phyloP scores from a whole-genome alignment of 805 yeast species.

The Hanseniaspora lindneri region DNA sequence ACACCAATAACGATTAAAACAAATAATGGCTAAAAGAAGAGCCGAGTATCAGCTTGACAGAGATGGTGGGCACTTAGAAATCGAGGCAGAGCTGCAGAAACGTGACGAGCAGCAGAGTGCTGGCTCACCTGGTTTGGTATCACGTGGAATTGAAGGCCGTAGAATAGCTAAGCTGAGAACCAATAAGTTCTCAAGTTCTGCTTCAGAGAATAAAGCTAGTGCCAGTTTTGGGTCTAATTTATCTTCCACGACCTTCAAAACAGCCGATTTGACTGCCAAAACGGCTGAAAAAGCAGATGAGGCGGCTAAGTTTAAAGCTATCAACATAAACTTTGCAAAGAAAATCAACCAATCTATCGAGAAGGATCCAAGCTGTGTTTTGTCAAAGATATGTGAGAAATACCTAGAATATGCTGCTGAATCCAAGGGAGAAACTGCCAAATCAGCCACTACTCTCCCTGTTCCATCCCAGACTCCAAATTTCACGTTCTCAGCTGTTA shows the following conservation, averaged over 20 bases:
- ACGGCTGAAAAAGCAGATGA: constrained; percentile 24
- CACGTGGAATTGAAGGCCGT: constrained; percentile 54
- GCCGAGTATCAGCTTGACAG: constrained; percentile 55
- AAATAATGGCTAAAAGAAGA: constrained; percentile 51
- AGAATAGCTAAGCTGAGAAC: constrained; percentile 52
- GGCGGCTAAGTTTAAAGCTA: constrained; percentile 46
- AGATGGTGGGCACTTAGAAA: constrained; percentile 31
- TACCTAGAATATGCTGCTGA: constrained; percentile 38
- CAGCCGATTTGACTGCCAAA: neutral
- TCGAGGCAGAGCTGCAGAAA: constrained; percentile 23
- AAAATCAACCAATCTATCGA: constrained; percentile 35
- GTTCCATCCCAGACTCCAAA: neutral
- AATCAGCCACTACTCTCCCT: neutral
- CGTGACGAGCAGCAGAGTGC: constrained; percentile 30
- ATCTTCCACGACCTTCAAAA: neutral
- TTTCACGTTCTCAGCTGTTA: constrained; percentile 2
- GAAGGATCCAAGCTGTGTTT: constrained; percentile 42
- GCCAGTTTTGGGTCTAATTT: no score
- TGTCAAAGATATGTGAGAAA: constrained; percentile 44
- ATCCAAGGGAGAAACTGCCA: neutral
- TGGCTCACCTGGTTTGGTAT: constrained; percentile 35
- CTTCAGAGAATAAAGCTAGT: no score
- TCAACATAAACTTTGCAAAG: constrained; percentile 48
- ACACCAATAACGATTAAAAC: no score
- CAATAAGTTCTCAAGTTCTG: constrained; percentile 22